Evolutionary conservation across 768 basidiomycete genomes (phyloP), one percentile per base, ranked within the genome.

Genomic region (Tylopilus sp.): DNA sequence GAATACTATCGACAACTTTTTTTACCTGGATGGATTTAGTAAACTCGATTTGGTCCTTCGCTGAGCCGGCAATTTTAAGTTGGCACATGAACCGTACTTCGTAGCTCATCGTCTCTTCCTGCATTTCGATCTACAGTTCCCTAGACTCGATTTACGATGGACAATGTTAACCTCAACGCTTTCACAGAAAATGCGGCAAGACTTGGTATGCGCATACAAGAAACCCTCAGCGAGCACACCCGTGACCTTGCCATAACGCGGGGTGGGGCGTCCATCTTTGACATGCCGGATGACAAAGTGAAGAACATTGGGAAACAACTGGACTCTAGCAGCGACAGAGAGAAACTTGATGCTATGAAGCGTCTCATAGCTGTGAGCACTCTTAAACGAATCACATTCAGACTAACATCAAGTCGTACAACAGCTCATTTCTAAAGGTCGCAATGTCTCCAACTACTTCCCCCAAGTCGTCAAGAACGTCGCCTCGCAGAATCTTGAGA

Each of bases 381-480:
- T 12, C 25, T 21, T 41, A 26, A 26, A 43, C 19, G 26, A 50
- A 31, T 42, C 21, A n/a, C 14, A 26, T 51, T 45, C 14, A 28
- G 29, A 41, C 46, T 36, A 21, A 44, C 55, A 44, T 28, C 22
- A 16, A 30, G 33, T 46, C 51, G 48, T 48, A 33, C 36, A 50
- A 52, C 65, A 94, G 92, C 82, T 96, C 70, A 95, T 96, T 50
- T 93, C 91, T 34, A 95, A 96, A 75, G 86, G 87, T 45, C 86
- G 91, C 49, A 87, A 92, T 59, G 91, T 97, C 58, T 87, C 94
- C 24, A 83, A 87, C 55, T 95, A 93, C 79, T 98, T 98, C 64
- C 90, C 97, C 6, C 89, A 90, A 65, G 97, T 99, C 25, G 94
- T 98, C 63, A 98, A 95, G 76, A 95, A 95, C 62, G 96, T 98